phyloP scores from a whole-genome alignment of 352 stramenopile genomes.

The Elongisporangium anandrum region DNA sequence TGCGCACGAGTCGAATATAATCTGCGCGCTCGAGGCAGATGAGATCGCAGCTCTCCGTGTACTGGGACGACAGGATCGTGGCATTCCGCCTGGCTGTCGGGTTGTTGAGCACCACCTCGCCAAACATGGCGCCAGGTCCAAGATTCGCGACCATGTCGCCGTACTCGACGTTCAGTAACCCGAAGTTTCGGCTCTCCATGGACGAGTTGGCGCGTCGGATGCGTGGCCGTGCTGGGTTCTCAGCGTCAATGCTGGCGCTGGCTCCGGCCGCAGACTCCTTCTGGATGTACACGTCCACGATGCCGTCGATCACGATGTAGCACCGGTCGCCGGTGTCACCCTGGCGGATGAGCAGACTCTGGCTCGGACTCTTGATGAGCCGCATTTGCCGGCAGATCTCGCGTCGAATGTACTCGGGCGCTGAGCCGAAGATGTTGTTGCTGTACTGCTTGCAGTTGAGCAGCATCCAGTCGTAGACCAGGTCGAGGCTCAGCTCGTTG shows the following conservation, averaged over 20 bases:
- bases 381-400: conserved; percentile 78
- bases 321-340: conserved; percentile 68
- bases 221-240: conserved; percentile 5
- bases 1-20: conserved; percentile 68
- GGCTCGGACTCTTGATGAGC: conserved; percentile 49
- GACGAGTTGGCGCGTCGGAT: conserved; percentile 17
- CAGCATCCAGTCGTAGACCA: conserved; percentile 79
- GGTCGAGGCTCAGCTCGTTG: conserved; percentile 61
- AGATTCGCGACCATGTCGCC: conserved; percentile 60
- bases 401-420: conserved; percentile 69
- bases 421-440: conserved; percentile 77
- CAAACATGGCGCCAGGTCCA: conserved; percentile 69
- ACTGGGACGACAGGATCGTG: conserved; percentile 69
- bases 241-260: neutral
- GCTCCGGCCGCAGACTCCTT: conserved; percentile 25
- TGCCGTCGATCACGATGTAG: conserved; percentile 75
- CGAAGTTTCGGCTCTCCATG: too few relatives aligned
- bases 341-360: conserved; percentile 61
- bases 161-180: conserved; percentile 24
- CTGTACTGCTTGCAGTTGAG: conserved; percentile 79
- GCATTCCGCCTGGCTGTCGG: conserved; percentile 57
- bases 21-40: conserved; percentile 70
- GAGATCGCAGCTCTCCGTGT: conserved; percentile 51
- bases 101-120: conserved; percentile 70
- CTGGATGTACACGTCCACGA: conserved; percentile 70